A percentile compares a stretch with the other conserved stretches of the same genome.
Evolutionary conservation across 225 moss, liverwort and hornwort species (phyloP).

Genomic region (Thuidium tamariscinum): DNA sequence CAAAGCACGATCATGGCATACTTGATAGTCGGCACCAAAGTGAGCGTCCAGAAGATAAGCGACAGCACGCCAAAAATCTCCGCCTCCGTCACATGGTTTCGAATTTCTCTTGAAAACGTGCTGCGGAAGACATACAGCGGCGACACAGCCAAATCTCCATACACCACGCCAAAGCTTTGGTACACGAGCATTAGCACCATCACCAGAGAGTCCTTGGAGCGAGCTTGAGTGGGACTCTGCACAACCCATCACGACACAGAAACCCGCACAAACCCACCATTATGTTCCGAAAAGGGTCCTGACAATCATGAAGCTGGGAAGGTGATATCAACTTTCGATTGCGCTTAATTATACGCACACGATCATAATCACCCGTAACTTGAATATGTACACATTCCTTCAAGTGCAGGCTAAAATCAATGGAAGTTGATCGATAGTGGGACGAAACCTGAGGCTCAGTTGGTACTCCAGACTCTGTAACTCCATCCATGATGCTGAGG

Average conservation of each 20-base stretch:
- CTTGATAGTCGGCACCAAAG: slow-evolving; percentile 63
- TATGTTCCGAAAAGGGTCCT: not conserved
- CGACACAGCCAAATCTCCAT: slow-evolving; percentile 75
- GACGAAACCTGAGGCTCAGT: not conserved
- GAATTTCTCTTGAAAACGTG: slow-evolving; percentile 49
- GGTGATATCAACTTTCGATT: not conserved
- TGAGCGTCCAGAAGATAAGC: slow-evolving; percentile 70
- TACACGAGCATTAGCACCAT: slow-evolving; percentile 49
- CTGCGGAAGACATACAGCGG: slow-evolving; percentile 77
- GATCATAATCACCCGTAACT: not conserved
- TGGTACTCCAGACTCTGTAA: not conserved
- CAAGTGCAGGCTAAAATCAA: not conserved
- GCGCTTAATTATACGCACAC: not conserved
- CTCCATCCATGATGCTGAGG: not conserved
- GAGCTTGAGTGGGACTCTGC: not conserved
- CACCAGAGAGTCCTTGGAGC: slow-evolving; percentile 4
- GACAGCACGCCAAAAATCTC: slow-evolving; percentile 65
- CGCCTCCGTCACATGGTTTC: slow-evolving; percentile 5
- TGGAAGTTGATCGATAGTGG: not conserved
- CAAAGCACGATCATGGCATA: slow-evolving; percentile 54
- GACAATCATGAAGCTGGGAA: too few species aligned
- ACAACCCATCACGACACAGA: not conserved
- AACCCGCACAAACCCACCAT: not conserved
- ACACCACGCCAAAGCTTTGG: slow-evolving; percentile 87
- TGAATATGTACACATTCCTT: not conserved